Conservation (phyloP, 73 alveolate genomes). For the Paramecium pentaurelia region DNA sequence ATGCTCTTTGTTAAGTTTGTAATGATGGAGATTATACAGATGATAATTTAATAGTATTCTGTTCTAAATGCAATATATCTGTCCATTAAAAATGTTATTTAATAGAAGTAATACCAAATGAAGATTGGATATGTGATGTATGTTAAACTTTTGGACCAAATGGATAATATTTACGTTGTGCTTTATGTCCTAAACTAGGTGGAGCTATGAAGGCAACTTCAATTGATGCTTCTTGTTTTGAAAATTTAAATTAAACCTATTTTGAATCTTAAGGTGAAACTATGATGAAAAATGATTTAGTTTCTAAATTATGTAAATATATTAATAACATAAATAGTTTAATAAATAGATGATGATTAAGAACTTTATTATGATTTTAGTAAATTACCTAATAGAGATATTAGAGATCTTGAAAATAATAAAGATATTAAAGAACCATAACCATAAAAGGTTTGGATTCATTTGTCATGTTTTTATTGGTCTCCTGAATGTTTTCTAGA, state of each 20-base stretch:
- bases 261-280: conserved; percentile 41
- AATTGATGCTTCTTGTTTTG: conserved; percentile 13
- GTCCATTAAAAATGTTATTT: conserved; percentile 64
- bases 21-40: conserved; percentile 64
- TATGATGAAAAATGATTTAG: not conserved
- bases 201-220: conserved; percentile 61
- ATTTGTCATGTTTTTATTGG: conserved; percentile 57
- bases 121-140: conserved; percentile 63
- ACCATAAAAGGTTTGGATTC: conserved; percentile 47
- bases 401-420: not conserved
- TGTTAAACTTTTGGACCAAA: conserved; percentile 57
- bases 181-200: conserved; percentile 61
- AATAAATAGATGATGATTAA: conserved; percentile 5
- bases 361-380: conserved; percentile 48
- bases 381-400: conserved; percentile 28
- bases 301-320: not conserved
- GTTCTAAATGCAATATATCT: conserved; percentile 61
- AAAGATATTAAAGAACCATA: conserved; percentile 40
- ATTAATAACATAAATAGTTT: not conserved
- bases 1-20: conserved; percentile 60
- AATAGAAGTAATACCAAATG: conserved; percentile 49
- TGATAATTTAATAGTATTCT: conserved; percentile 64
- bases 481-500: conserved; percentile 56
- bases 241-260: conserved; percentile 43
- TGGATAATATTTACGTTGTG: conserved; percentile 54